phyloP scores from a whole-genome alignment of 164 flowering plant genomes.

The Pachysandra terminalis region DNA sequence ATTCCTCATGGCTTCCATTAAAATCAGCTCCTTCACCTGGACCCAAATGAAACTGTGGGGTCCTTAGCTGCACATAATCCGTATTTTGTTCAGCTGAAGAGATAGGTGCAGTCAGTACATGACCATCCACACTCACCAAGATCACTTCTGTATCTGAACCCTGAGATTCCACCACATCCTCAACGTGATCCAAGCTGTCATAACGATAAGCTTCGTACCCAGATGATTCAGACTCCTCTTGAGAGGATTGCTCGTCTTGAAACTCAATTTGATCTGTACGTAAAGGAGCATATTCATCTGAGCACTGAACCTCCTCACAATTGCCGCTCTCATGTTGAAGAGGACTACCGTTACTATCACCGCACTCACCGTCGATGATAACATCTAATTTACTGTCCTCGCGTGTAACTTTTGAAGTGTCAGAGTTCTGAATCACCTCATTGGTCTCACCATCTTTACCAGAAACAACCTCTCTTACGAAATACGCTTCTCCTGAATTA shows the following conservation, averaged over 20 bases:
- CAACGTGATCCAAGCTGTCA: conserved; percentile 45
- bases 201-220: conserved; percentile 48
- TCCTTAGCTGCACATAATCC: conserved; percentile 51
- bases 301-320: conserved; percentile 29
- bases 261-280: conserved; percentile 36
- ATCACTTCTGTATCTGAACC: conserved; percentile 67
- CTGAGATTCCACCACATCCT: conserved; percentile 47
- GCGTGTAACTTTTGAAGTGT: conserved; percentile 10
- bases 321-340: conserved; percentile 32
- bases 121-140: conserved; percentile 91
- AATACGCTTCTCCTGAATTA: conserved; percentile 96
- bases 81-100: conserved; percentile 45
- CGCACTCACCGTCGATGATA: conserved; percentile 4
- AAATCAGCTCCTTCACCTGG: conserved; percentile 68
- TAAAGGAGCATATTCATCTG: conserved; percentile 32
- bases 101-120: conserved; percentile 79
- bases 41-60: conserved; percentile 81
- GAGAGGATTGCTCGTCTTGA: conserved; percentile 48
- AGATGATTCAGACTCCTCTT: conserved; percentile 48
- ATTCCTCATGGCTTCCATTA: conserved; percentile 42
- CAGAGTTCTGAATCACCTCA: conserved; percentile 26
- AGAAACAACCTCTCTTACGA: conserved; percentile 56
- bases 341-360: conserved; percentile 16
- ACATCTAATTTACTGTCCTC: conserved; percentile 15
- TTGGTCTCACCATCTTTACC: conserved; percentile 29